Evolutionary conservation across 805 yeast species (phyloP).

Genomic region (Ogataea degrootiae): DNA sequence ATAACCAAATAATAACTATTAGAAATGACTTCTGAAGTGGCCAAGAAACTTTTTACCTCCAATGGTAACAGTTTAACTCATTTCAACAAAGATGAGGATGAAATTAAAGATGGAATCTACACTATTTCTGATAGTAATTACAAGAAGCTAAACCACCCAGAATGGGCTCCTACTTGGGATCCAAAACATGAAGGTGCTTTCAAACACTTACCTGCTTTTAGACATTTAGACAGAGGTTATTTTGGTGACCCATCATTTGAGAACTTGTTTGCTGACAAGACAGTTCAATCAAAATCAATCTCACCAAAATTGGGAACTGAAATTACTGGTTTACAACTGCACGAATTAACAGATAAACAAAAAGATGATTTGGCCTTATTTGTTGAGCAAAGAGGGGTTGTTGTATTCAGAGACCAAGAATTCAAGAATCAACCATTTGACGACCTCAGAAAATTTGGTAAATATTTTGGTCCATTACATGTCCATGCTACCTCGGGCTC

Average conservation of each 20-base stretch:
- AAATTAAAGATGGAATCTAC: slow-evolving; percentile 43
- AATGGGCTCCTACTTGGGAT: slow-evolving; percentile 64
- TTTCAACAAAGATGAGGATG: slow-evolving; percentile 45
- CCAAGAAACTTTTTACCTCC: no score
- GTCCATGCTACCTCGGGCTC: slow-evolving; percentile 72
- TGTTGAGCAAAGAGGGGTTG: slow-evolving; percentile 67
- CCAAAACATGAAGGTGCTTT: slow-evolving; percentile 41
- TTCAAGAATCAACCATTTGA: slow-evolving; percentile 49
- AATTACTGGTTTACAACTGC: slow-evolving; percentile 53
- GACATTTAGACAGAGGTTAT: slow-evolving; percentile 55
- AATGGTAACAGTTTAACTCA: slow-evolving; percentile 30
- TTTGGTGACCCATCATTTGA: slow-evolving; percentile 53
- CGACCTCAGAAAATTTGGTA: slow-evolving; percentile 46
- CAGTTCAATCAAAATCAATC: slow-evolving; percentile 34
- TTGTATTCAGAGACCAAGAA: slow-evolving; percentile 61
- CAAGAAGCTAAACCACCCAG: slow-evolving; percentile 37
- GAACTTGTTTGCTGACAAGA: slow-evolving; percentile 36
- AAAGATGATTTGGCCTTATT: slow-evolving; percentile 65
- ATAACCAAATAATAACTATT: no score
- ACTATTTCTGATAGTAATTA: slow-evolving; percentile 37
- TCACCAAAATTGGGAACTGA: slow-evolving; percentile 71
- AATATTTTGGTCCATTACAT: slow-evolving; percentile 64
- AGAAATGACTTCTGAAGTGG: no score
- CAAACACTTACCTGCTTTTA: slow-evolving; percentile 38
- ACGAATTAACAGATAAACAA: slow-evolving; percentile 46